Conservation (phyloP, 129 eudicot species). For the Logfia minima region DNA sequence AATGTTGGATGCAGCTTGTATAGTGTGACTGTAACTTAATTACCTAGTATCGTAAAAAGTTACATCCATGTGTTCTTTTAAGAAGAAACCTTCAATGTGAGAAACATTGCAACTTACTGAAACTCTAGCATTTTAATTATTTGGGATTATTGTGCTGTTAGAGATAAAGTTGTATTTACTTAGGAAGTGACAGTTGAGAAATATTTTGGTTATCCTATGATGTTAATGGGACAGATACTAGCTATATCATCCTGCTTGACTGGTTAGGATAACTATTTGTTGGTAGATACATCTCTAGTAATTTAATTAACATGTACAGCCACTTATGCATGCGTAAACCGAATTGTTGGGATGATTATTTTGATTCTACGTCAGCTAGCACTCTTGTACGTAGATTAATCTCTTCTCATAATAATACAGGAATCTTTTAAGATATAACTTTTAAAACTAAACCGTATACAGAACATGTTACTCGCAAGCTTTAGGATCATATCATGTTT, state of each 20-base stretch:
- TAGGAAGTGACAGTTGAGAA: background rate
- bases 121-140: background rate
- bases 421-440: background rate
- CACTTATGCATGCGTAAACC: background rate
- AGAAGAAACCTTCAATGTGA: background rate
- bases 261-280: slow-evolving; percentile 5
- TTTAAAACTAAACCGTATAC: background rate
- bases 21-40: background rate
- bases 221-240: slow-evolving; percentile 9
- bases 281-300: background rate
- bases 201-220: background rate
- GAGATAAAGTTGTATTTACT: background rate
- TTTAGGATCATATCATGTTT: slow-evolving; percentile 2
- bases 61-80: background rate
- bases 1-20: background rate
- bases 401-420: background rate
- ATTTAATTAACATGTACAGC: background rate
- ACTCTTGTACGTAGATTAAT: background rate
- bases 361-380: background rate
- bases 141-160: background rate
- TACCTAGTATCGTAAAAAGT: background rate
- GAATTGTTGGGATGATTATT: background rate
- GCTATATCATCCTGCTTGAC: background rate
- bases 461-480: background rate
- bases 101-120: background rate